phyloP scores from a whole-genome alignment of 345 rosid species.

The Boechera stricta region DNA sequence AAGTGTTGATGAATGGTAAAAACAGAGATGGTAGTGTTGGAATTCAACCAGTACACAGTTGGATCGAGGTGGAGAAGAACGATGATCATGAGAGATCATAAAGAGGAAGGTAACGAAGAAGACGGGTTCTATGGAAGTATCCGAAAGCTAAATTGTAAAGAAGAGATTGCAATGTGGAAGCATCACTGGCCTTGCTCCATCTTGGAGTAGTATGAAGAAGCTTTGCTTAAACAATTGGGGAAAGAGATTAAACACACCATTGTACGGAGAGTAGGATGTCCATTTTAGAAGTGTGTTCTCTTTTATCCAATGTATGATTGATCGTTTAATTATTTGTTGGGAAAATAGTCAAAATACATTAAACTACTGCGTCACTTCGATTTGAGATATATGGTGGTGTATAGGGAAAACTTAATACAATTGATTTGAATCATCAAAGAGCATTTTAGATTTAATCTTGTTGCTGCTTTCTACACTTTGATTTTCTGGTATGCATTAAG shows the following conservation, averaged over 20 bases:
- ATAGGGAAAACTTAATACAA: neutral
- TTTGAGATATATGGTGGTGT: conserved; percentile 4
- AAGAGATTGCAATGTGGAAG: conserved; percentile 77
- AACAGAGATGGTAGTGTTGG: conserved; percentile 62
- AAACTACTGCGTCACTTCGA: neutral
- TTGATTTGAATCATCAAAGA: neutral
- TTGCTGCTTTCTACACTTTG: conserved; percentile 50
- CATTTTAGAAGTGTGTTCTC: conserved; percentile 14
- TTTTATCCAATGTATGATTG: conserved; percentile 14
- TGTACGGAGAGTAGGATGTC: conserved; percentile 9
- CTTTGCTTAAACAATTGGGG: neutral
- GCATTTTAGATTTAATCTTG: neutral
- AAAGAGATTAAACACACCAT: neutral
- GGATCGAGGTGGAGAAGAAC: conserved; percentile 83
- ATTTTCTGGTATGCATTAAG: conserved; percentile 29
- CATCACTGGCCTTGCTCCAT: conserved; percentile 69
- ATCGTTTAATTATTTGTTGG: conserved; percentile 10
- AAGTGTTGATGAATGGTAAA: conserved; percentile 34
- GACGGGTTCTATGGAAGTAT: conserved; percentile 94
- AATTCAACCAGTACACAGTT: conserved; percentile 66
- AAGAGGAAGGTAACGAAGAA: conserved; percentile 87
- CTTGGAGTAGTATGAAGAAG: conserved; percentile 52
- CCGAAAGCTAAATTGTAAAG: conserved; percentile 60
- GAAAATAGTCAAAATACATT: neutral
- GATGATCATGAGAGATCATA: conserved; percentile 64